Evolutionary conservation across 257 asterid species (phyloP).

Genomic region (Nicotiana attenuata): DNA sequence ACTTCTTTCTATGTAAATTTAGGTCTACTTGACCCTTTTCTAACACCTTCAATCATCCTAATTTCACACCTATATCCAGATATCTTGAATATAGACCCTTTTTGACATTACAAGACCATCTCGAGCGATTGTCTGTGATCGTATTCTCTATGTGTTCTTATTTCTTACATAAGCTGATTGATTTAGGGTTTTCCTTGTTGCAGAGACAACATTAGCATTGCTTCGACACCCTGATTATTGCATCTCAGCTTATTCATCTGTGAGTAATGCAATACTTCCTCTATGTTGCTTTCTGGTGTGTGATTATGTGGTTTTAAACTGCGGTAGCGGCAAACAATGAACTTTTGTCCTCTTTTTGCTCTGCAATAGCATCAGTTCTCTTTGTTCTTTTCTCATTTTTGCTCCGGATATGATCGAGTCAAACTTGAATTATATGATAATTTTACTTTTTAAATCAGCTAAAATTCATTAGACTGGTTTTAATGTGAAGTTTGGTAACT

Average conservation of each 20-base stretch:
- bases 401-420: background rate
- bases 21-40: background rate
- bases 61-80: background rate
- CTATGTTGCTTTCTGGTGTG: too few relatives aligned
- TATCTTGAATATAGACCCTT: background rate
- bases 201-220: conserved; percentile 94
- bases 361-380: background rate
- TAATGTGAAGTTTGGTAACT: background rate
- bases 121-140: background rate
- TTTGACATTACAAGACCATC: background rate
- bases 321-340: background rate
- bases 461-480: background rate
- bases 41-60: background rate
- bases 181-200: conserved; percentile 21
- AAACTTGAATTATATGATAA: background rate
- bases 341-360: background rate
- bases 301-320: background rate
- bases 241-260: conserved; percentile 48
- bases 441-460: background rate
- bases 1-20: background rate
- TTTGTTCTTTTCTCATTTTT: background rate
- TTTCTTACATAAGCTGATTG: background rate
- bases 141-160: background rate
- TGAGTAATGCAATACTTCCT: too few relatives aligned
- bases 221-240: conserved; percentile 96